These are phyloP conservation scores for Chimonanthus praecox DNA, from an alignment of 164 flowering plant genomes.

Conservation along the genomic window DNA sequence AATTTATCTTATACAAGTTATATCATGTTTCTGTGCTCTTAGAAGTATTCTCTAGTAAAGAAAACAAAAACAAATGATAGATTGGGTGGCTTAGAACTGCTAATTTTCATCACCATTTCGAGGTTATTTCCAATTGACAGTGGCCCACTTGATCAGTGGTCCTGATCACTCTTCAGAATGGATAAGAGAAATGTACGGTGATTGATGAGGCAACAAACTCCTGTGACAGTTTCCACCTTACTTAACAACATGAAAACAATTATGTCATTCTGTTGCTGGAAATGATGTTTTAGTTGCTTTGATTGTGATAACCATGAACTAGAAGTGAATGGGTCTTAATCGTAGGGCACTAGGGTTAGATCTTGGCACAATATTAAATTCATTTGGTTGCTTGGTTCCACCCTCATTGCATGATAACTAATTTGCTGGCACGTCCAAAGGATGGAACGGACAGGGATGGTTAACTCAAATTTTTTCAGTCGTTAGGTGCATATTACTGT, in stretches of 20 bases:
- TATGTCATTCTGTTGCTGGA: too few relatives aligned
- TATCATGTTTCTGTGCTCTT: background rate
- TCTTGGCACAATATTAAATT: background rate
- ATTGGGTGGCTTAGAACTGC: background rate
- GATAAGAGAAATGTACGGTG: background rate
- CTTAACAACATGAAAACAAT: background rate
- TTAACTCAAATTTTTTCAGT: too few relatives aligned
- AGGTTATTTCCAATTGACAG: background rate
- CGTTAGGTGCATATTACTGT: too few relatives aligned
- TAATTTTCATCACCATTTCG: background rate
- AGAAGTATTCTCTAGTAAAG: background rate
- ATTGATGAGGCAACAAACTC: background rate
- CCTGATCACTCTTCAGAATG: background rate
- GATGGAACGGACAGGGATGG: background rate
- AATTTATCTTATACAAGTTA: background rate
- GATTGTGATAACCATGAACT: background rate
- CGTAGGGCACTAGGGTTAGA: background rate
- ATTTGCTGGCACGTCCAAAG: background rate
- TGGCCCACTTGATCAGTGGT: background rate
- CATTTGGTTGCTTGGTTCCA: background rate
- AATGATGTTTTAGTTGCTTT: background rate
- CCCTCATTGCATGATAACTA: background rate
- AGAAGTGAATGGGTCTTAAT: background rate
- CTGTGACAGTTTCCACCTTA: background rate
- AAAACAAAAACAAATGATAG: background rate